Evolutionary conservation across 192 early-diverging fungal species (phyloP).

Genomic region (Tieghemiomyces parasiticus): DNA sequence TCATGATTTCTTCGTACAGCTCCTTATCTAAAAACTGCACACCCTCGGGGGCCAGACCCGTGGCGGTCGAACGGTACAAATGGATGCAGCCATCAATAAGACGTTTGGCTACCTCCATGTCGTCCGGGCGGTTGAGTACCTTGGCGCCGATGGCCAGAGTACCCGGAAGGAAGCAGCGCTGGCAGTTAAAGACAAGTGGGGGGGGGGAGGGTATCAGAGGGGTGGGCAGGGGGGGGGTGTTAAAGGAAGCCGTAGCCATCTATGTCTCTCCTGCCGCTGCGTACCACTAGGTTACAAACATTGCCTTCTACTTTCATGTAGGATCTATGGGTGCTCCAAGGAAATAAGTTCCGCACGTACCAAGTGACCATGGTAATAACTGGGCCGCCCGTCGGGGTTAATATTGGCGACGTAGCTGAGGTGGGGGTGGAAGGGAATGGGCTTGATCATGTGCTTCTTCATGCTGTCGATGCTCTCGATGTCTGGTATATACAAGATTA

Average conservation of each 20-base stretch:
- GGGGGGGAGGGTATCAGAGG: no score
- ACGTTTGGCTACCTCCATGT: constrained; percentile 26
- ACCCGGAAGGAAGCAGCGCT: constrained; percentile 52
- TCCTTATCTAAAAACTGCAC: constrained; percentile 48
- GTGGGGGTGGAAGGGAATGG: constrained; percentile 6
- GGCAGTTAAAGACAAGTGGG: constrained; percentile 29
- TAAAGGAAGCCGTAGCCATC: no score
- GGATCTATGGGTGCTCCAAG: no score
- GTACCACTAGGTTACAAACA: no score
- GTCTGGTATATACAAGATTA: constrained; percentile 13
- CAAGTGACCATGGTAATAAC: not conserved
- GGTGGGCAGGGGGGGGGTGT: no score
- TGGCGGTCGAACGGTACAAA: constrained; percentile 65
- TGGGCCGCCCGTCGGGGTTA: no score
- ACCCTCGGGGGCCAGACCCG: constrained; percentile 76
- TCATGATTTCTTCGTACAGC: constrained; percentile 12
- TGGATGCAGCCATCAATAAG: constrained; percentile 30
- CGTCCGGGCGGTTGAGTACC: constrained; percentile 25
- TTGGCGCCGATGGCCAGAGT: constrained; percentile 49
- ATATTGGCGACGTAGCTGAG: constrained; percentile 20
- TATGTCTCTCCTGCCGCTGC: no score
- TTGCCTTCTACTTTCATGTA: no score
- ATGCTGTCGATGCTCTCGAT: constrained; percentile 16
- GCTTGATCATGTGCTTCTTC: constrained; percentile 16
- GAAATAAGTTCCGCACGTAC: no score